Evolutionary conservation across 2,329 filamentous ascomycete genomes (phyloP).

Genomic region (Thelonectria discophora): DNA sequence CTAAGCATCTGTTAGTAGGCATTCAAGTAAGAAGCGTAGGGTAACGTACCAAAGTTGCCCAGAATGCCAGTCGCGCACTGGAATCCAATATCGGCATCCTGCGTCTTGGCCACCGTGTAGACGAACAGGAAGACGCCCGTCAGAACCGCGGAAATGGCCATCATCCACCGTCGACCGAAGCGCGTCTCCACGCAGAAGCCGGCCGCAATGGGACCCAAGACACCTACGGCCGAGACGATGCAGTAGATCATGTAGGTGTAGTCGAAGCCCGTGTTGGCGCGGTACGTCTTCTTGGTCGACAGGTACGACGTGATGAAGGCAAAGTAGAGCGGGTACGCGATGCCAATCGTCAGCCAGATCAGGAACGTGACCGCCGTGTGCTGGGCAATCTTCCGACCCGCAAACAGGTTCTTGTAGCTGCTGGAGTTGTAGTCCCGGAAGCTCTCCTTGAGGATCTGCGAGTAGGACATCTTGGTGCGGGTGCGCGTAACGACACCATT

Average conservation of each 20-base stretch:
- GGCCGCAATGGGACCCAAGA: conserved; percentile 52
- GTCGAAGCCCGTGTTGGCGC: conserved; percentile 36
- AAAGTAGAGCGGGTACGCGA: conserved; percentile 58
- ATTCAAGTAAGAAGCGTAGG: neutral
- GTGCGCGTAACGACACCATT: neutral
- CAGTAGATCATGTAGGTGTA: conserved; percentile 49
- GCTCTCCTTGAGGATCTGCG: conserved; percentile 37
- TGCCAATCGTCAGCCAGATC: conserved; percentile 56
- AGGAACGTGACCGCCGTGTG: conserved; percentile 50
- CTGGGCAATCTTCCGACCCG: conserved; percentile 45
- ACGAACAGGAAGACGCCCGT: conserved; percentile 55
- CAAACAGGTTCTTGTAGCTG: conserved; percentile 47
- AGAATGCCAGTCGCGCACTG: conserved; percentile 52
- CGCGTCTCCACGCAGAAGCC: conserved; percentile 53
- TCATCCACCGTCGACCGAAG: conserved; percentile 55
- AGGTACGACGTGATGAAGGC: conserved; percentile 58
- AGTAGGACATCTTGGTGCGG: conserved; percentile 19
- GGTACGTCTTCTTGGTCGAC: conserved; percentile 47
- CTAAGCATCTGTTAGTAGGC: conserved; percentile 15
- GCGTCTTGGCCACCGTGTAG: conserved; percentile 50
- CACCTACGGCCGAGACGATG: conserved; percentile 50
- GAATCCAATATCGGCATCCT: conserved; percentile 46
- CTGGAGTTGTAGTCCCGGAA: conserved; percentile 39
- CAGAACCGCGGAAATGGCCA: conserved; percentile 52
- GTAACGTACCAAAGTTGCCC: conserved; percentile 48